Evolutionary conservation across 305 asterid species (phyloP).

Genomic region (Stenogyne calaminthoides): DNA sequence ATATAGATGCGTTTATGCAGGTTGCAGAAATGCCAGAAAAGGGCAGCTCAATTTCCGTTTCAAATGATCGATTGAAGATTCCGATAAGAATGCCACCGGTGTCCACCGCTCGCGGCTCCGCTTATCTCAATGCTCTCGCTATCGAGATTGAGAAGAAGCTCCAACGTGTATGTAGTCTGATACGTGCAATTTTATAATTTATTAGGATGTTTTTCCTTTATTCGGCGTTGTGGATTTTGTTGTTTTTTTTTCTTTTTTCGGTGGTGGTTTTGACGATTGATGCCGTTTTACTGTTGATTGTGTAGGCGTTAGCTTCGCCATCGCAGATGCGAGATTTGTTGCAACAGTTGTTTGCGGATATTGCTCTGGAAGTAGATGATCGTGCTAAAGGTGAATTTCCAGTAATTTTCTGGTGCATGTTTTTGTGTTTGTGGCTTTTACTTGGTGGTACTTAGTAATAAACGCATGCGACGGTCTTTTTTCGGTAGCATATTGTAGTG

Average conservation of each 20-base stretch:
- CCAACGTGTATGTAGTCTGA: slow-evolving; percentile 67
- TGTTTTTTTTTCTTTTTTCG: neutral
- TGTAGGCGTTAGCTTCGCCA: slow-evolving; percentile 78
- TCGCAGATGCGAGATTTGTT: slow-evolving; percentile 76
- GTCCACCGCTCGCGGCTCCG: slow-evolving; percentile 65
- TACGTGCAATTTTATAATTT: neutral
- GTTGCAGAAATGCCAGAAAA: neutral
- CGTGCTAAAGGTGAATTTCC: slow-evolving; percentile 71
- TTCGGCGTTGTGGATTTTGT: neutral
- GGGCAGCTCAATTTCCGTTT: slow-evolving; percentile 13
- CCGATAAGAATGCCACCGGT: slow-evolving; percentile 56
- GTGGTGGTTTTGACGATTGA: neutral
- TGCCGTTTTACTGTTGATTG: slow-evolving; percentile 3
- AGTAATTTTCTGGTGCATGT: slow-evolving; percentile 15
- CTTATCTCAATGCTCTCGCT: slow-evolving; percentile 77
- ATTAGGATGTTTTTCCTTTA: neutral
- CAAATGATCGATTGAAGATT: slow-evolving; percentile 37
- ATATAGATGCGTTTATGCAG: slow-evolving; percentile 5
- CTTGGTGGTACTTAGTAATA: neutral
- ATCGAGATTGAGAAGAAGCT: slow-evolving; percentile 92
- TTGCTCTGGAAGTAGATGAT: slow-evolving; percentile 94
- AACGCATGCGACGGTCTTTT: neutral
- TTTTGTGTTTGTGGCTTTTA: neutral
- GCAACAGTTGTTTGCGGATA: slow-evolving; percentile 90
- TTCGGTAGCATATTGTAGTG: neutral